Evolutionary conservation across 2,329 filamentous ascomycete species (phyloP), one percentile per base, ranked within the genome.

Genomic region (Periconia sp.): DNA sequence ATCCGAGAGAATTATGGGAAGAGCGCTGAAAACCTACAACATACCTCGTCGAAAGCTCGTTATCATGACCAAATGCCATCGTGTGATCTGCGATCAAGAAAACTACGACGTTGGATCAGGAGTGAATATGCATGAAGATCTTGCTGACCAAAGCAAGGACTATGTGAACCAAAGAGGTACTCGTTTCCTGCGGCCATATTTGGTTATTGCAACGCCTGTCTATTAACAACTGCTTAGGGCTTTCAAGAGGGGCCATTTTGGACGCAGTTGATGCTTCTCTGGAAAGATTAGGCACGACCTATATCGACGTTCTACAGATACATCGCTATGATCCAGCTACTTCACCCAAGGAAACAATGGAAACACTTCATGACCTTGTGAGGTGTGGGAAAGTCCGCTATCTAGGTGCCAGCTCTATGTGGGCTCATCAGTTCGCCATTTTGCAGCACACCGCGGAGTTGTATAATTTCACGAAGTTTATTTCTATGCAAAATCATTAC

Each of bases 401-500:
- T 40, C 41, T 69, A 8, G 64, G 65, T 15, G 65, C 57, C 6
- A 59, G 57, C 42, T 49, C 48, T 13, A 79, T 79, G 77, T 69
- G 70, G 2, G 71, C 77, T 10, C 78, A 75, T 76, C 76, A 79
- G 57, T 79, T 79, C 66, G 75, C 77, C 57, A 63, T 66, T 41
- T 69, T 79, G 11, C 73, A 78, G 42, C 75, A 75, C 60, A 68
- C 74, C 53, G 77, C 77, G 46, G 66, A 65, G 37, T 62, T 62
- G 45, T 68, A 78, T 50, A 70, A 70, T 60, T 79, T 76, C 76
- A 74, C 77, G 65, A 65, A 70, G 41, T 79, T 79, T 60, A 75
- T 78, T 61, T 70, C 63, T 47, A 79, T 79, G 77, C 77, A 79
- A 50, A 76, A 74, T 63, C 77, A 74, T 67, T 68, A 78, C 66